These are phyloP conservation scores for Paecilomyces sp. DNA, from an alignment of 2,329 filamentous ascomycete genomes.

Conservation along the genomic window DNA sequence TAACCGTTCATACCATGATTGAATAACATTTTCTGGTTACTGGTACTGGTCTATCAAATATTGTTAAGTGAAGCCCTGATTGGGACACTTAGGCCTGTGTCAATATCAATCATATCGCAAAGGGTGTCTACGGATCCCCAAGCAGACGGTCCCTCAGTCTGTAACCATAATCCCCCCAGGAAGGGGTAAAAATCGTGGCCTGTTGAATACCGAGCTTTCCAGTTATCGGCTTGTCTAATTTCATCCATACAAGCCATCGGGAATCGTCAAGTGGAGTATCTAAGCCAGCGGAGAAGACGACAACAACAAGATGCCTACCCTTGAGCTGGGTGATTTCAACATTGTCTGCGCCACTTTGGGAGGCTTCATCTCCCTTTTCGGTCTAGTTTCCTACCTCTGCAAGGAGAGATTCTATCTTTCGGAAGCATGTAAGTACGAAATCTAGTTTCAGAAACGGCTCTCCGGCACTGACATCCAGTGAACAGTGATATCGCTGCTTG, in stretches of 20 bases:
- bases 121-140: not conserved
- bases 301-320: slow-evolving; percentile 47
- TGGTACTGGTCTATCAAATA: not conserved
- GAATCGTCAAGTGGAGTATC: not conserved
- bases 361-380: slow-evolving; percentile 85
- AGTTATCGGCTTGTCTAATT: not conserved
- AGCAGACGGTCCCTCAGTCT: not conserved
- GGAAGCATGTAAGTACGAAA: slow-evolving; percentile 65
- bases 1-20: slow-evolving; percentile 20
- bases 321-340: slow-evolving; percentile 71
- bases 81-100: not conserved
- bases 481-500: slow-evolving; percentile 73
- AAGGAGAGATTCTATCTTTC: slow-evolving; percentile 90
- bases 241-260: not conserved
- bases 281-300: not conserved
- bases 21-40: slow-evolving; percentile 28
- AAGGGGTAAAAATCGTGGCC: not conserved
- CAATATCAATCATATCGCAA: not conserved
- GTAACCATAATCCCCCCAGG: not conserved
- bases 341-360: slow-evolving; percentile 73
- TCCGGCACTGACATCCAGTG: slow-evolving; percentile 4
- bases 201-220: not conserved
- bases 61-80: not conserved
- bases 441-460: not conserved
- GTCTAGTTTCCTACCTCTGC: slow-evolving; percentile 77